These are phyloP conservation scores for Pseudomicrostroma phylloplanum DNA, from an alignment of 1,284 basidiomycete genomes.

Conservation along the genomic window DNA sequence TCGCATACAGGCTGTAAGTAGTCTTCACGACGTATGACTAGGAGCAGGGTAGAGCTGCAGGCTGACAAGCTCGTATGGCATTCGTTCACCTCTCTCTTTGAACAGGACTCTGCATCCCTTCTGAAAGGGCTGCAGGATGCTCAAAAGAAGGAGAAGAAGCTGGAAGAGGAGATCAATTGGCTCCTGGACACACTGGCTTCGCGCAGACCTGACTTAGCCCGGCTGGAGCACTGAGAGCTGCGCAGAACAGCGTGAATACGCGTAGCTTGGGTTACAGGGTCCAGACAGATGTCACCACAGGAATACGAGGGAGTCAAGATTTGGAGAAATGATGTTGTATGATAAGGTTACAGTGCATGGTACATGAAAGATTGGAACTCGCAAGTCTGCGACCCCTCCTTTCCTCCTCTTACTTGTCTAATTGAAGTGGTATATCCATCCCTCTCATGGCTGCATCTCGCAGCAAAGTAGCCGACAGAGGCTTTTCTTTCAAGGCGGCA, in stretches of 20 bases:
- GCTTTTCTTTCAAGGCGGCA: background rate
- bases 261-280: background rate
- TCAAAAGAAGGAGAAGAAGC: conserved; percentile 1
- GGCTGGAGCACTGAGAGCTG: background rate
- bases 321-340: background rate
- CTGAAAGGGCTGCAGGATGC: background rate
- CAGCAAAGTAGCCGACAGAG: background rate
- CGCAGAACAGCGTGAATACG: background rate
- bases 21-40: background rate
- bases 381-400: no score
- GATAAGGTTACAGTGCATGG: no score
- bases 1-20: background rate
- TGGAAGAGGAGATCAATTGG: conserved; percentile 6
- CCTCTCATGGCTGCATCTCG: background rate
- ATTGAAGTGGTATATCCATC: no score
- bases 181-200: background rate
- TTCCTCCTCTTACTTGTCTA: no score
- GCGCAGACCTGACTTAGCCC: background rate
- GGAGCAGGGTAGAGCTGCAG: background rate
- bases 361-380: no score
- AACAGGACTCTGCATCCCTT: background rate
- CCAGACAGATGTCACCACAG: background rate
- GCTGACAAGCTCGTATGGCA: background rate
- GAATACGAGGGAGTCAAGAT: background rate
- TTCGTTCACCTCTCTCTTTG: background rate